These are phyloP conservation scores for Colletotrichum sp. DNA, from an alignment of 2,329 filamentous ascomycete species.

Conservation along the genomic window DNA sequence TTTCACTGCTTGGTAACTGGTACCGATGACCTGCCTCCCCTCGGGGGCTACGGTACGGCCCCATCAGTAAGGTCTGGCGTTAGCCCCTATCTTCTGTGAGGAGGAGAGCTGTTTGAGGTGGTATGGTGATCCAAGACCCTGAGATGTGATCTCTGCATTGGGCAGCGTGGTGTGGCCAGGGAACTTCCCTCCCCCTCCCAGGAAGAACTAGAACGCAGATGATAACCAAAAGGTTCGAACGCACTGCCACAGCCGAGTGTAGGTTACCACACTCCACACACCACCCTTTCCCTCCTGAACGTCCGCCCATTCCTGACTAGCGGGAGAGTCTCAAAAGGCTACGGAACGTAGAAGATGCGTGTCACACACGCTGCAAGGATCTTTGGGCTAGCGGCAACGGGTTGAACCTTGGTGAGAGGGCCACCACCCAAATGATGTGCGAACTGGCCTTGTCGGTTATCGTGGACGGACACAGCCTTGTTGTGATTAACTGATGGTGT, in stretches of 20 bases:
- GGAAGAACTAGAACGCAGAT: neutral
- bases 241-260: neutral
- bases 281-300: neutral
- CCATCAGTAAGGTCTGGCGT: neutral
- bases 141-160: neutral
- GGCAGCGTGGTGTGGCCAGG: neutral
- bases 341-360: neutral
- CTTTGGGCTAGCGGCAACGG: neutral
- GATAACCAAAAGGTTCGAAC: neutral
- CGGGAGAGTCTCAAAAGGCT: neutral
- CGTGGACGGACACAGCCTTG: neutral
- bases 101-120: neutral
- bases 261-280: neutral
- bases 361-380: neutral
- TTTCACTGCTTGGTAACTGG: neutral
- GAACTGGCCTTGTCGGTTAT: neutral
- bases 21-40: neutral
- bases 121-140: neutral
- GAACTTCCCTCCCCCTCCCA: neutral
- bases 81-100: neutral
- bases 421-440: neutral
- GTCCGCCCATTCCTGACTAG: neutral
- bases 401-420: neutral
- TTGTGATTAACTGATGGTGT: neutral
- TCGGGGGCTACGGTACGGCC: neutral